phyloP scores from a whole-genome alignment of 805 yeast species.

The Maudiozyma serrabonitensis region DNA sequence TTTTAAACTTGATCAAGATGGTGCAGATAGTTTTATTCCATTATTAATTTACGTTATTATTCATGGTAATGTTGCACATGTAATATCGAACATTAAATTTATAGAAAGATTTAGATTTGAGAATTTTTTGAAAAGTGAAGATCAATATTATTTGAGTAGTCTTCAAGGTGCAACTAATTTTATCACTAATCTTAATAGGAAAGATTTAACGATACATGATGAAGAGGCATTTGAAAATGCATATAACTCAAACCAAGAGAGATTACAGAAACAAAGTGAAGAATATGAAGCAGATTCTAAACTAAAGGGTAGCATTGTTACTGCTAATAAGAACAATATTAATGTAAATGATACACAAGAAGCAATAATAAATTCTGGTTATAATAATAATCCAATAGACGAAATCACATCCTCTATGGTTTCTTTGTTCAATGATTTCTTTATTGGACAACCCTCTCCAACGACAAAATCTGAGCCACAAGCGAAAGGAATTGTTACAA shows the following conservation, averaged over 20 bases:
- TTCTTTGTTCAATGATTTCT: slow-evolving; percentile 17
- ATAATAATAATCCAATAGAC: slow-evolving; percentile 19
- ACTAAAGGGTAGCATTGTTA: neutral
- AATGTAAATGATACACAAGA: neutral
- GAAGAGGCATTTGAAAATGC: slow-evolving; percentile 48
- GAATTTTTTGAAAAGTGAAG: slow-evolving; percentile 74
- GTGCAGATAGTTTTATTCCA: slow-evolving; percentile 94
- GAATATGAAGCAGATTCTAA: neutral
- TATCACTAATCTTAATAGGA: slow-evolving; percentile 48
- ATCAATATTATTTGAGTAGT: slow-evolving; percentile 85
- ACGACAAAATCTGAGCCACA: neutral
- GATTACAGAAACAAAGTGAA: slow-evolving; percentile 8
- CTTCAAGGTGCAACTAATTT: slow-evolving; percentile 81
- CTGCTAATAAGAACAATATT: neutral
- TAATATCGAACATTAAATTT: slow-evolving; percentile 74
- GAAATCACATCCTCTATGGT: slow-evolving; percentile 18
- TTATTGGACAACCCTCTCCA: slow-evolving; percentile 4
- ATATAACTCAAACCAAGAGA: slow-evolving; percentile 36
- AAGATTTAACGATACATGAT: slow-evolving; percentile 50
- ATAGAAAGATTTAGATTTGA: slow-evolving; percentile 76
- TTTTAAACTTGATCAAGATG: slow-evolving; percentile 56
- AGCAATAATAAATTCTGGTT: neutral
- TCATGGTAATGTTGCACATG: slow-evolving; percentile 50
- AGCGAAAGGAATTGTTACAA: neutral
- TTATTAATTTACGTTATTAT: slow-evolving; percentile 69